Base-by-base conservation (phyloP, 108 stramenopile genomes). In the Discostella stelligeroides region DNA sequence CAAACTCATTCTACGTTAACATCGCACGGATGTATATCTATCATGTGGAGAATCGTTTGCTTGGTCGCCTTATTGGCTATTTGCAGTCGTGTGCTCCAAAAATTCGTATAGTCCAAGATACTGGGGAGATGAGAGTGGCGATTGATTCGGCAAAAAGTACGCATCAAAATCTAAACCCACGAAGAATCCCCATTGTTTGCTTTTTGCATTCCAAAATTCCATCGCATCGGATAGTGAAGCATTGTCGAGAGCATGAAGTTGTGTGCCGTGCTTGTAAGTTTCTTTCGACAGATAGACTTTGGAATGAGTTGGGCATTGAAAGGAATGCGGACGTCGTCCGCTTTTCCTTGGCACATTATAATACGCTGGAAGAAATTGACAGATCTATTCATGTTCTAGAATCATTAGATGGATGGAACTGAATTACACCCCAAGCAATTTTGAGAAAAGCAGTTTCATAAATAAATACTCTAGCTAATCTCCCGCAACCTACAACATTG, bases 271-370 rank as follows among this genome's bases (percentile, higher is more conserved):
- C 63, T 25, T 81, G 88, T 46, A 81, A 78, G n/a, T 94, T 91
- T 60, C 76, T 91, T 4, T 84, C 84, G 45, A 88, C 85, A 4
- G 55, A 79, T 21, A 55, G 74, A 14, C 47, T 91, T 21, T 73
- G 67, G 79, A 18, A 76, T 0, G 76, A 80, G 53, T 41, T 69
- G 51, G 37, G 39, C 7, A 71, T 84, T 34, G 62, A 69, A 11
- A 42, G 73, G 20, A 11, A 77, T 18, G 72, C 81, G 34, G 84
- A 79, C 3, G 72, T 91, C 20, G 84, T 91, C 17, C 85, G 93
- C 0, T 76, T 91, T 47, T 94, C 93, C 24, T 63, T 94, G 39
- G 88, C 81, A 8, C 93, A 94, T 64, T 94, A 94, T 67, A 91
- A 91, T 39, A 87, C 77, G 38, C 27, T 55, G 2, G 47, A 72